Evolutionary conservation across 75 land plant genomes (phyloP).

Genomic region (Gnetum montanum): DNA sequence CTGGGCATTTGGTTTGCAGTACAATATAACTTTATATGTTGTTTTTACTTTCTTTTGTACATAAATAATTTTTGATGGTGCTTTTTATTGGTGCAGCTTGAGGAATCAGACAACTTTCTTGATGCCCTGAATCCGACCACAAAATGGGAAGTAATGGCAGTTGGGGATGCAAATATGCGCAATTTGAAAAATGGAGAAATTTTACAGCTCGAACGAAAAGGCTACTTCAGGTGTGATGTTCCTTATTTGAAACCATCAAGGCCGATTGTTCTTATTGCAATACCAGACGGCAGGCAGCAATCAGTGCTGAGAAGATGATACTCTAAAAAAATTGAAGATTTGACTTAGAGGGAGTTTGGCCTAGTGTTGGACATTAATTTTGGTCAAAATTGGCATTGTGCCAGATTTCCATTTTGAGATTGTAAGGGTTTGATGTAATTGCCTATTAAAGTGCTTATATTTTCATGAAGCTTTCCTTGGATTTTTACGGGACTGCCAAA

Average conservation of each 20-base stretch:
- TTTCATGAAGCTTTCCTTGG: too few species aligned
- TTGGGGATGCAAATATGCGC: conserved; percentile 89
- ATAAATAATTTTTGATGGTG: too few species aligned
- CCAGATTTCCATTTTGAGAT: too few species aligned
- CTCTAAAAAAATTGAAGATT: not conserved
- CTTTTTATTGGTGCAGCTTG: conserved; percentile 39
- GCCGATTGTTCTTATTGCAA: conserved; percentile 67
- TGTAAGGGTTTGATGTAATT: too few species aligned
- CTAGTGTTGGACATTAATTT: too few species aligned
- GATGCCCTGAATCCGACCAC: conserved; percentile 73
- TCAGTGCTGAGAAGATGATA: conserved; percentile 8
- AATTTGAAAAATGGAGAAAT: conserved; percentile 80
- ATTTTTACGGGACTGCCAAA: too few species aligned
- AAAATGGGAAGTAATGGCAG: conserved; percentile 46
- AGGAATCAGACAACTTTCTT: conserved; percentile 69
- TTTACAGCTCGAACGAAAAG: conserved; percentile 87
- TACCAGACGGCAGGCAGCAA: conserved; percentile 87
- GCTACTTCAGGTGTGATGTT: conserved; percentile 85
- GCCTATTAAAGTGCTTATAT: too few species aligned
- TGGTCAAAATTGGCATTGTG: too few species aligned
- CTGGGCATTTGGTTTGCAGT: too few species aligned
- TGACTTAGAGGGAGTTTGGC: not conserved
- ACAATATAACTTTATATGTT: too few species aligned
- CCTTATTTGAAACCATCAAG: conserved; percentile 68
- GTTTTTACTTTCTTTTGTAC: too few species aligned